Percentiles rank a stretch among this genome's conserved stretches.
These are phyloP conservation scores for Crucihimalaya himalaica DNA, from an alignment of 345 rosid genomes.

Conservation along the genomic window DNA sequence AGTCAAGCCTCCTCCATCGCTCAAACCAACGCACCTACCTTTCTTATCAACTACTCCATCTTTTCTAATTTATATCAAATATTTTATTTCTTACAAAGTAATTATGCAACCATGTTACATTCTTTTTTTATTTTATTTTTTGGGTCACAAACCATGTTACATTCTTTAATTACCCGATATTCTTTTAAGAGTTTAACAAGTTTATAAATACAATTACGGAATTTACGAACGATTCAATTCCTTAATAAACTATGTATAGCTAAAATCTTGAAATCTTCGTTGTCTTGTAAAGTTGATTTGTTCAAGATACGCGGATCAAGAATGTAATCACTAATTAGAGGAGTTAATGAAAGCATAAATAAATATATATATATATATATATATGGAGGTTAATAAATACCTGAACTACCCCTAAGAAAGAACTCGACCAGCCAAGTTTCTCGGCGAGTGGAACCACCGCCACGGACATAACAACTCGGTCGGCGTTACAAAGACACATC, in stretches of 20 bases:
- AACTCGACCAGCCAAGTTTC: conserved; percentile 81
- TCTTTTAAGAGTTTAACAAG: neutral
- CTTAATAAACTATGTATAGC: neutral
- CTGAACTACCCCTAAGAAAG: conserved; percentile 94
- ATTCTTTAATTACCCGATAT: neutral
- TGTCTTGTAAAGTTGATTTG: neutral
- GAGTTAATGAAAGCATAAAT: neutral
- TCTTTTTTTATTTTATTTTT: too few species aligned
- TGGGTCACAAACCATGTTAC: too few species aligned
- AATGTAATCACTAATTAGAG: conserved; percentile 23
- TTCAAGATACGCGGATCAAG: conserved; percentile 29
- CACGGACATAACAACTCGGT: conserved; percentile 89
- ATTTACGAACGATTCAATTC: neutral
- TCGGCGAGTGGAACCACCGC: conserved; percentile 92
- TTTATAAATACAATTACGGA: neutral
- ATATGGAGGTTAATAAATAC: conserved; percentile 39
- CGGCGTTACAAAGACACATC: conserved; percentile 95
- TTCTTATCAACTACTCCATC: conserved; percentile 31
- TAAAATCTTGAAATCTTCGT: conserved; percentile 11
- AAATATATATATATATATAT: neutral
- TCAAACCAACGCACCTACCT: conserved; percentile 16
- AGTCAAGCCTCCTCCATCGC: conserved; percentile 17
- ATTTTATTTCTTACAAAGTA: neutral
- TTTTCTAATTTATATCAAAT: neutral
- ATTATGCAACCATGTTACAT: neutral